Evolutionary conservation across 352 stramenopile genomes (phyloP).

Genomic region (Pythium pectinolyticum): DNA sequence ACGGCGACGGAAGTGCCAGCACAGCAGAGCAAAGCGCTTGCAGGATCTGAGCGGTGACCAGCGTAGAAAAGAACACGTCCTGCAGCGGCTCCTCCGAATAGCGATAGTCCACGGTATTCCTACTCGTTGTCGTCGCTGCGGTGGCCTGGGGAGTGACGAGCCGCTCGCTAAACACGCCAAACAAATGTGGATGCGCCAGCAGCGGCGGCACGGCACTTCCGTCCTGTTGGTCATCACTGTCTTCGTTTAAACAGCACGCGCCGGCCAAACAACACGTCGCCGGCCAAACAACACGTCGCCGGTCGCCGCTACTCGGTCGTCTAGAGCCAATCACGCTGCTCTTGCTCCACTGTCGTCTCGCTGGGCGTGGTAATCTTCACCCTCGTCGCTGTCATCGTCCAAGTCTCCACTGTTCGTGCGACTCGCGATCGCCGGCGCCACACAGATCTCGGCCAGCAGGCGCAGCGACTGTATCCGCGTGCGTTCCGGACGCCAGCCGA

Average conservation of each 20-base stretch:
- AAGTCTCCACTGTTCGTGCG: not conserved
- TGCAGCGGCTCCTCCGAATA: constrained; percentile 42
- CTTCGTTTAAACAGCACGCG: constrained; percentile 73
- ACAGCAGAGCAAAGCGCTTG: constrained; percentile 43
- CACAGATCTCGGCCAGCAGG: constrained; percentile 44
- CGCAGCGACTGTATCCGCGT: constrained; percentile 60
- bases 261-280: constrained; percentile 69
- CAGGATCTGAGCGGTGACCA: constrained; percentile 61
- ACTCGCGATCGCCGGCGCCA: constrained; percentile 33
- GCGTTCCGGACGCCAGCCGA: constrained; percentile 28
- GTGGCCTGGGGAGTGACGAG: constrained; percentile 32
- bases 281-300: constrained; percentile 61
- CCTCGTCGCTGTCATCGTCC: not conserved
- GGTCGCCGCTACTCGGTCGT: constrained; percentile 44
- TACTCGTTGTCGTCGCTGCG: not conserved
- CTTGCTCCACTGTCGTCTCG: too few species aligned
- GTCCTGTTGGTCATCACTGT: constrained; percentile 32
- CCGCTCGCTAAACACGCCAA: constrained; percentile 54
- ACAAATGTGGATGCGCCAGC: constrained; percentile 49
- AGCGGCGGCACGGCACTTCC: constrained; percentile 31
- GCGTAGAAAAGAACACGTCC: constrained; percentile 57
- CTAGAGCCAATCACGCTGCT: constrained; percentile 38
- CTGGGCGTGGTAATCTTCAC: too few species aligned
- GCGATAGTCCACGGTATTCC: constrained; percentile 30
- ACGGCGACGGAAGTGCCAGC: not conserved